Evolutionary conservation across 768 basidiomycete genomes (phyloP), one percentile per base, ranked within the genome.

Genomic region (Mycena haematopus): DNA sequence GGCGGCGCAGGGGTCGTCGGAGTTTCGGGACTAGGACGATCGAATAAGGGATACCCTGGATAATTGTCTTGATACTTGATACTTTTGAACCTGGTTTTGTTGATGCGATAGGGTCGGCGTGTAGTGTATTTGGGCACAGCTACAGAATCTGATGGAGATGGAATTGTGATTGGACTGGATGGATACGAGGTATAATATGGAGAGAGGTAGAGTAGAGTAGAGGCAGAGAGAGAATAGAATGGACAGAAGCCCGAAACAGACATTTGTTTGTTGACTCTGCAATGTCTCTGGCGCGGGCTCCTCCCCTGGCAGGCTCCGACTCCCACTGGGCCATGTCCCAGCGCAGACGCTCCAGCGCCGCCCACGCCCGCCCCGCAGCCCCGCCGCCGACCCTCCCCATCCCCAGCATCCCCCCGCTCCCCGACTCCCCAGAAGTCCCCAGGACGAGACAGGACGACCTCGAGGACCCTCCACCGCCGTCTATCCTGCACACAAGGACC

Each of bases 1-100:
- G 69, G 93, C 93, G 70, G 93, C 93, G 38, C 93, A 95, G 77
- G 92, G 92, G 59, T 91, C 90, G 73, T 77, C 82, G 33, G 93
- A 94, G 67, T 93, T 92, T 82, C 85, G 85, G 71, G 86, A 89
- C 67, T 89, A 56, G 38, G 35, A 4, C 11, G 25, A 25, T 24
- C 42, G 21, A 15, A 10, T 10, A 31, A 4, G 6, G 33, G 59
- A 65, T 65, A 65, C 58, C 63, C 44, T 58, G 63, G 58, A 64
- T 63, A 56, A 63, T 21, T 57, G 35, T 49, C 47, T 49, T 50
- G 50, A 33, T 35, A 33, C 31, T 51, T 6, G 29, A n/a, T n/a
- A n/a, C n/a, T n/a, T n/a, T n/a, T n/a, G n/a, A n/a, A n/a, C n/a
- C n/a, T n/a, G 29, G 29, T 31, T 31, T 31, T 31, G 29, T 9